Base-by-base conservation (phyloP, 306 rosid genomes). In the Hippophae gyantsensis region DNA sequence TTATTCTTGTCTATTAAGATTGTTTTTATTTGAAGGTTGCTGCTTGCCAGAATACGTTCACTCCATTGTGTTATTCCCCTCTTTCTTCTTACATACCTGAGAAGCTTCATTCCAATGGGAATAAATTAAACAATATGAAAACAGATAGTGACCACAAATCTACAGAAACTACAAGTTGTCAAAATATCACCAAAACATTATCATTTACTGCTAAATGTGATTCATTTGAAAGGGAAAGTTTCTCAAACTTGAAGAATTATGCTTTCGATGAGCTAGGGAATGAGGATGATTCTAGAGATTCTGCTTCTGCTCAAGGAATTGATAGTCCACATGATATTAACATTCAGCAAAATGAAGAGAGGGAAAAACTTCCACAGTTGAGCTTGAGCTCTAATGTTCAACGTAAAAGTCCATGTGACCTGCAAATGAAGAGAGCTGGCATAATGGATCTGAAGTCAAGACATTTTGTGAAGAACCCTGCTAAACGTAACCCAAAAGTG, bases 21-120 rank as follows among this genome's bases (percentile, higher is more conserved):
- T 43, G 1, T 42, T 63, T 54, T 6, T 53, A 42, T 42, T 18
- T 62, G 44, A 55, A 89, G 90, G 66, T 72, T 46, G 69, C 54
- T 63, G 59, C 67, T 25, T 61, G 48, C 42, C 73, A 66, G 67
- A 55, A 69, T 68, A 71, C 64, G 43, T 56, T 70, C 45, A 51
- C 56, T 65, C 73, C 61, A 18, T 69, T 72, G 14, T 48, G 78
- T 77, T 67, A 70, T 65, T 64, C 76, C 25, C 60, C 41, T 45
- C 62, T 69, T 18, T 77, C 81, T 57, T 75, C 84, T 55, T 48
- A 63, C 66, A 45, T 58, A 43, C 53, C 71, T 3, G 79, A 76
- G 66, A 76, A 70, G 56, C 72, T 66, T 74, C 79, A 69, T 46
- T 62, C 79, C 18, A 55, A 52, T 42, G 75, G 73, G 55, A 69